These are phyloP conservation scores for Magnaporthiopsis poae DNA, from an alignment of 2,329 filamentous ascomycete genomes.

Conservation along the genomic window DNA sequence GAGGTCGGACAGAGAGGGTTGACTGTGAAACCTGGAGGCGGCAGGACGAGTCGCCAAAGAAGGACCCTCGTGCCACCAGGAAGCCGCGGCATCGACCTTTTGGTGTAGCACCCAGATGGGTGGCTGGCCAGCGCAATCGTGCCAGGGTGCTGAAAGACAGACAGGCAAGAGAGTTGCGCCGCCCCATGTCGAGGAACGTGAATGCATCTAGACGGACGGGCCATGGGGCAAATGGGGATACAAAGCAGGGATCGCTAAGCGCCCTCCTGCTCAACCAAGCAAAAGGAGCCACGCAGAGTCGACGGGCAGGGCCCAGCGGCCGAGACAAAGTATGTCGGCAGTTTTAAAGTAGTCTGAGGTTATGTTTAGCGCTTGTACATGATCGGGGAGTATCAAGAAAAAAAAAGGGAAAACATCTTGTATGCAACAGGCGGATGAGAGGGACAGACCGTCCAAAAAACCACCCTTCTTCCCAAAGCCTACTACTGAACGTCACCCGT, in stretches of 20 bases:
- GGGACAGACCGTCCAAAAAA: neutral
- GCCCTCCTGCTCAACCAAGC: neutral
- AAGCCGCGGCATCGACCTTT: neutral
- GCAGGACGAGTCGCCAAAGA: neutral
- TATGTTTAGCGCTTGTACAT: neutral
- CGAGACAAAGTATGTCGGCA: neutral
- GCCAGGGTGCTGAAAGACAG: neutral
- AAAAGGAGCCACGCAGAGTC: no score
- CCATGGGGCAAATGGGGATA: neutral
- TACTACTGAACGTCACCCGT: slow-evolving; percentile 34
- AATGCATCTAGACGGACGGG: neutral
- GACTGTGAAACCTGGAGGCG: neutral
- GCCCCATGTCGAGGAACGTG: neutral
- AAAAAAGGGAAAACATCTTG: neutral
- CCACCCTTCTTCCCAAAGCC: neutral
- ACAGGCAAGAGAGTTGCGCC: neutral
- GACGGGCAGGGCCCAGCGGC: neutral
- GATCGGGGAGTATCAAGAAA: neutral
- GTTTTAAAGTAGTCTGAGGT: neutral
- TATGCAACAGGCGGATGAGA: neutral
- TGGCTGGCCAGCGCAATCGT: neutral
- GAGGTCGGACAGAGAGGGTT: neutral
- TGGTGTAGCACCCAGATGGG: neutral
- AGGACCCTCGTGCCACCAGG: neutral
- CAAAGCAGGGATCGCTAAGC: neutral